A percentile compares a stretch with the other conserved stretches of the same genome.
These are phyloP conservation scores for Kuraishia piskuri DNA, from an alignment of 805 yeast genomes.

Conservation along the genomic window DNA sequence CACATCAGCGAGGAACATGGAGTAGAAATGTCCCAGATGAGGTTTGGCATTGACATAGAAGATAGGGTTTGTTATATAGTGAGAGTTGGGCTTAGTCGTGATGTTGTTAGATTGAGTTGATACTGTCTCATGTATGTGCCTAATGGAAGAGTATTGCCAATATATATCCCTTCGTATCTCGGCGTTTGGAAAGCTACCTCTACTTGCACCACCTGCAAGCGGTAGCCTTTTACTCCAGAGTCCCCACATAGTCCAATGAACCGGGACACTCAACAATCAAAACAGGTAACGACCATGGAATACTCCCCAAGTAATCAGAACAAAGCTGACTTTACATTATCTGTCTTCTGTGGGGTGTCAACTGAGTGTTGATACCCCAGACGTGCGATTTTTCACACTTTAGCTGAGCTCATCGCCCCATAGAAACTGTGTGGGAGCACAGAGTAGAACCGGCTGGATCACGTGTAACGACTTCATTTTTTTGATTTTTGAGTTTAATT, in stretches of 20 bases:
- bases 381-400: not conserved
- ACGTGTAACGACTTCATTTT: too few species aligned
- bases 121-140: not conserved
- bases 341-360: too few species aligned
- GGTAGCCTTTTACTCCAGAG: not conserved
- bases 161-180: not conserved
- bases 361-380: not conserved
- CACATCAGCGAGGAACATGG: constrained; percentile 79
- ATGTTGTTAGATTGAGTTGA: not conserved
- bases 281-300: too few species aligned
- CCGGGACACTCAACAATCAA: too few species aligned
- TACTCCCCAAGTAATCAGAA: too few species aligned
- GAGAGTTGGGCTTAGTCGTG: not conserved
- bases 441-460: too few species aligned
- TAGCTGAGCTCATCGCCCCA: too few species aligned
- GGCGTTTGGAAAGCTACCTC: not conserved
- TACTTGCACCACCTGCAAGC: not conserved
- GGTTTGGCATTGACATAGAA: constrained; percentile 96
- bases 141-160: not conserved
- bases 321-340: too few species aligned
- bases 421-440: too few species aligned
- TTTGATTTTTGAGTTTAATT: too few species aligned
- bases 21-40: constrained; percentile 87
- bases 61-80: constrained; percentile 80
- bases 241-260: not conserved